phyloP scores from a whole-genome alignment of 495 filamentous ascomycete genomes.

The Umbilicaria muhlenbergii region DNA sequence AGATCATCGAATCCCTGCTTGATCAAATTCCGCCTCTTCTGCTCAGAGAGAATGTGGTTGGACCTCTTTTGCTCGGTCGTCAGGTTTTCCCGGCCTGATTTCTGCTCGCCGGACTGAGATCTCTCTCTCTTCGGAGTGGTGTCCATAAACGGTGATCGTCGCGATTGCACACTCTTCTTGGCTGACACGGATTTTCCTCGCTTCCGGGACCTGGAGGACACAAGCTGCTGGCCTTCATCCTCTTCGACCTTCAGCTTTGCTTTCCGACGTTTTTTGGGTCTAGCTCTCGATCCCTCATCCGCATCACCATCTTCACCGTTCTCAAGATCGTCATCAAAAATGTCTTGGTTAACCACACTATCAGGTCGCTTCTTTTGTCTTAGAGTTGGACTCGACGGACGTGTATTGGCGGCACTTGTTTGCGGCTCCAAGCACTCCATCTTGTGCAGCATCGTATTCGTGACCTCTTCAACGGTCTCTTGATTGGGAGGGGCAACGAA shows the following conservation, averaged over 20 bases:
- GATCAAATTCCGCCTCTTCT: conserved; percentile 68
- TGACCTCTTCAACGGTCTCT: conserved; percentile 38
- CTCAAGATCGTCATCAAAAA: no score
- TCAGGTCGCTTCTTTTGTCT: conserved; percentile 21
- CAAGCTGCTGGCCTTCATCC: conserved; percentile 7
- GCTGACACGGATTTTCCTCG: conserved; percentile 12
- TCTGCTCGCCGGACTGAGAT: conserved; percentile 11
- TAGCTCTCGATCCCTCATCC: conserved; percentile 1
- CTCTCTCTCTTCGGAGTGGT: not conserved
- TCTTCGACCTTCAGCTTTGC: conserved; percentile 21
- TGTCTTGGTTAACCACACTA: no score
- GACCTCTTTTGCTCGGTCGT: conserved; percentile 70
- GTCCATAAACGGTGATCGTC: conserved; percentile 6
- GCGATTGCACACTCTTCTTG: not conserved
- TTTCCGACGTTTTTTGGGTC: conserved; percentile 11
- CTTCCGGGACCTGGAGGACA: conserved; percentile 5
- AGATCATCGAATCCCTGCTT: conserved; percentile 64
- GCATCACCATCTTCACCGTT: not conserved
- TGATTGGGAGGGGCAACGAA: conserved; percentile 38
- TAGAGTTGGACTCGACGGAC: conserved; percentile 36
- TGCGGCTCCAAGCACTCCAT: conserved; percentile 37
- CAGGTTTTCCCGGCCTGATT: conserved; percentile 54
- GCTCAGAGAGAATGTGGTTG: conserved; percentile 81
- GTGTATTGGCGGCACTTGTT: conserved; percentile 39
- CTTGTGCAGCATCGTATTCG: conserved; percentile 33